Conservation (phyloP, 2,329 filamentous ascomycete genomes). For the Alternaria triticina region DNA sequence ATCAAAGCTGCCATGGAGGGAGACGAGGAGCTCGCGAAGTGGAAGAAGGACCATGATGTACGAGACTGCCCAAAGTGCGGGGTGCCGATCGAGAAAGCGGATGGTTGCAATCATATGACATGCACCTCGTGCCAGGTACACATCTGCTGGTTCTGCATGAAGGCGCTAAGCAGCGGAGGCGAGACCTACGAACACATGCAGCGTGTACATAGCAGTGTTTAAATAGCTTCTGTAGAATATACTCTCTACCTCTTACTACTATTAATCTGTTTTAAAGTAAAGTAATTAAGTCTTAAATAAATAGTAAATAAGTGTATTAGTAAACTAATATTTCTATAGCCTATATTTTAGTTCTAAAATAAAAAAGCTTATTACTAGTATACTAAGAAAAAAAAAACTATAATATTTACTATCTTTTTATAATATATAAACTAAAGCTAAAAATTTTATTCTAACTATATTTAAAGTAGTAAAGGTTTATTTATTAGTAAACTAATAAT, state of each 20-base stretch:
- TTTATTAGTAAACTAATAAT: too few species aligned
- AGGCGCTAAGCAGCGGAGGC: background rate
- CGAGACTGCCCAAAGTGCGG: constrained; percentile 2
- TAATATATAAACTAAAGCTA: too few species aligned
- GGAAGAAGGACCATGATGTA: background rate
- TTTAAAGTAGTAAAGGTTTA: too few species aligned
- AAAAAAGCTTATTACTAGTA: too few species aligned
- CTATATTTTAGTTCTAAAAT: too few species aligned
- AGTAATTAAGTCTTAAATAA: background rate
- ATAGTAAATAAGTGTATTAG: too few species aligned
- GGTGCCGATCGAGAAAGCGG: background rate
- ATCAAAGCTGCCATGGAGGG: background rate
- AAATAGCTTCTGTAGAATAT: background rate
- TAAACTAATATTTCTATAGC: too few species aligned
- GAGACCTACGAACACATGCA: background rate
- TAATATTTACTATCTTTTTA: too few species aligned
- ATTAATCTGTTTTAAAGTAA: background rate
- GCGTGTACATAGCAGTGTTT: background rate
- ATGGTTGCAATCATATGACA: background rate
- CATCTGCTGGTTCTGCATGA: background rate
- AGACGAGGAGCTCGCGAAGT: background rate
- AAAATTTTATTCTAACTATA: too few species aligned
- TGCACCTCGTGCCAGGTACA: background rate
- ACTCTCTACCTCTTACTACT: background rate
- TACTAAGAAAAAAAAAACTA: too few species aligned